Conservation (phyloP, 2,329 filamentous ascomycete genomes). For the Hypoxylon sp. region DNA sequence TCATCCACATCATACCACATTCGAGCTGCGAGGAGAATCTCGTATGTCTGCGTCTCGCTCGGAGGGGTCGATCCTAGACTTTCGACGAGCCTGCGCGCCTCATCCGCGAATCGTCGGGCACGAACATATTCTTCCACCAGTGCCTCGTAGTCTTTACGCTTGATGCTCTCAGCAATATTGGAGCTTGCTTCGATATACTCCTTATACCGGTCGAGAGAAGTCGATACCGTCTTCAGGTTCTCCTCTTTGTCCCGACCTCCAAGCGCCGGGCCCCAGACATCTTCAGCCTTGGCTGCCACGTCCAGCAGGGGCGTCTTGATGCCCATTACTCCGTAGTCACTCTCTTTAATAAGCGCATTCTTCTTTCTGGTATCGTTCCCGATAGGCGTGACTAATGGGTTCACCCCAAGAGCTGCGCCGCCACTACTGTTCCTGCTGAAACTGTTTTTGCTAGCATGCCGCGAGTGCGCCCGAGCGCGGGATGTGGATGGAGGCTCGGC, state of each 20-base stretch:
- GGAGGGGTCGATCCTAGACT: slow-evolving; percentile 63
- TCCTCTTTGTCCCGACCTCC: slow-evolving; percentile 92
- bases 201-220: slow-evolving; percentile 78
- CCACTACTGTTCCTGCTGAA: slow-evolving; percentile 64
- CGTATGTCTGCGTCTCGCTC: slow-evolving; percentile 81
- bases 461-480: slow-evolving; percentile 62
- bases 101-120: slow-evolving; percentile 82
- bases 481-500: slow-evolving; percentile 57
- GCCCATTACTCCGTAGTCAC: slow-evolving; percentile 85
- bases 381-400: slow-evolving; percentile 49
- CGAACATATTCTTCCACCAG: slow-evolving; percentile 86
- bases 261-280: slow-evolving; percentile 95
- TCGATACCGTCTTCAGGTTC: slow-evolving; percentile 78
- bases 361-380: slow-evolving; percentile 72
- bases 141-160: slow-evolving; percentile 87
- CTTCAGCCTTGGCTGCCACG: slow-evolving; percentile 91
- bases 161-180: slow-evolving; percentile 82
- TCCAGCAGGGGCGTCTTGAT: slow-evolving; percentile 90
- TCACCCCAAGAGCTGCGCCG: slow-evolving; percentile 49
- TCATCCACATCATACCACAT: slow-evolving; percentile 96
- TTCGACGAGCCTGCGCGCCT: slow-evolving; percentile 74
- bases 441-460: slow-evolving; percentile 72
- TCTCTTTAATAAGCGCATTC: slow-evolving; percentile 91
- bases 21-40: slow-evolving; percentile 84
- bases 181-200: slow-evolving; percentile 84